phyloP scores from a whole-genome alignment of 805 yeast genomes.

The Wickerhamomyces queroliae region DNA sequence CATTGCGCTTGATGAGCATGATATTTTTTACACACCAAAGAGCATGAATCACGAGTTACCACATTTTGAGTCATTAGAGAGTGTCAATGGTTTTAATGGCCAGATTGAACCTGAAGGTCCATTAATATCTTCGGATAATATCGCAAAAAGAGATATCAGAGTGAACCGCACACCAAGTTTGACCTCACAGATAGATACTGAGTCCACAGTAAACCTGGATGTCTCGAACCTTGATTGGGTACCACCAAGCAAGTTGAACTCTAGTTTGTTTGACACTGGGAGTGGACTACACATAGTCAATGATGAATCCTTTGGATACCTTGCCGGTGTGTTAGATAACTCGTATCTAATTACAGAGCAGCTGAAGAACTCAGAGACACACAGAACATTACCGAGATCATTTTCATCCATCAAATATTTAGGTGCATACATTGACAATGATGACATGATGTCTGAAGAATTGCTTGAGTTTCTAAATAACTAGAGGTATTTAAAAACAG shows the following conservation, averaged over 20 bases:
- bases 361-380: constrained; percentile 11
- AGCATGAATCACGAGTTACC: constrained; percentile 9
- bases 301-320: constrained; percentile 39
- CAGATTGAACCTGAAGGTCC: too few relatives aligned
- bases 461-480: constrained; percentile 10
- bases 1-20: constrained; percentile 5
- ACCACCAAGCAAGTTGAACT: background rate
- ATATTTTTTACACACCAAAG: constrained; percentile 20
- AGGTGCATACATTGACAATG: constrained; percentile 26
- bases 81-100: background rate
- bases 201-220: background rate
- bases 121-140: too few relatives aligned
- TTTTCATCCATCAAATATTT: constrained; percentile 31
- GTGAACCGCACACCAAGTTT: background rate
- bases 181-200: background rate
- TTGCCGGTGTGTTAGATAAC: constrained; percentile 31
- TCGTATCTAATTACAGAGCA: constrained; percentile 7
- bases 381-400: constrained; percentile 19
- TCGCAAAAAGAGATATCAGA: too few relatives aligned
- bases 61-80: constrained; percentile 1
- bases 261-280: background rate
- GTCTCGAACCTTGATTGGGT: background rate
- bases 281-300: constrained; percentile 11
- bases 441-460: constrained; percentile 13
- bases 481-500: too few relatives aligned